These are phyloP conservation scores for Tremella mesenterica DNA, from an alignment of 768 basidiomycete species.

Conservation along the genomic window DNA sequence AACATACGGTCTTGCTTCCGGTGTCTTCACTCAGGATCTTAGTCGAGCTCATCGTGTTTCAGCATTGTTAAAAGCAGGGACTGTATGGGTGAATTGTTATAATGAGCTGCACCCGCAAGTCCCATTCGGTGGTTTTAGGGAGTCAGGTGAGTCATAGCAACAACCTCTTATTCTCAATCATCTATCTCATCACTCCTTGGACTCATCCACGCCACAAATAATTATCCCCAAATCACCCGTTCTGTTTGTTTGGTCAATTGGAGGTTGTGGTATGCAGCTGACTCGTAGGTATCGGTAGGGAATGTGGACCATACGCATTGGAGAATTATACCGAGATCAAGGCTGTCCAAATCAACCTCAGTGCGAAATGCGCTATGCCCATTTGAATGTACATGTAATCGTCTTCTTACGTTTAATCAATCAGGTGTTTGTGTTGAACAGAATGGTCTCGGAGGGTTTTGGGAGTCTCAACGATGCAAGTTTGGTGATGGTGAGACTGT, in stretches of 20 bases:
- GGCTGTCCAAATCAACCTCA: constrained; percentile 51
- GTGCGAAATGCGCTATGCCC: constrained; percentile 11
- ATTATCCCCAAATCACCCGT: neutral
- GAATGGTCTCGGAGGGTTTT: too few species aligned
- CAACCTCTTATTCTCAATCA: neutral
- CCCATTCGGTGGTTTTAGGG: constrained; percentile 81
- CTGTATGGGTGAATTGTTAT: constrained; percentile 45
- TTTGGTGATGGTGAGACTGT: too few species aligned
- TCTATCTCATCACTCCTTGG: neutral
- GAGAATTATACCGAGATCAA: constrained; percentile 56
- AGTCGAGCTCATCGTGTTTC: constrained; percentile 64
- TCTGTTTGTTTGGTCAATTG: neutral
- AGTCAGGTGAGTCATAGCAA: constrained; percentile 50
- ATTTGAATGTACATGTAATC: too few species aligned
- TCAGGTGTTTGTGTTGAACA: too few species aligned
- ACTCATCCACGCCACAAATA: neutral
- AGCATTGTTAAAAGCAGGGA: constrained; percentile 70
- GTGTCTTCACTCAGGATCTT: constrained; percentile 65
- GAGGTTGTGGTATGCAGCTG: neutral
- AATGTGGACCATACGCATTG: constrained; percentile 68
- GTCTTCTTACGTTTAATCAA: too few species aligned
- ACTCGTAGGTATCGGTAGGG: constrained; percentile 55
- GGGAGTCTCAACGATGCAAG: too few species aligned
- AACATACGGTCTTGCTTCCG: constrained; percentile 74
- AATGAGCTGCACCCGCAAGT: constrained; percentile 64